Base-by-base conservation (phyloP, 371 early-diverging fungal species). In the Mucor indicus region DNA sequence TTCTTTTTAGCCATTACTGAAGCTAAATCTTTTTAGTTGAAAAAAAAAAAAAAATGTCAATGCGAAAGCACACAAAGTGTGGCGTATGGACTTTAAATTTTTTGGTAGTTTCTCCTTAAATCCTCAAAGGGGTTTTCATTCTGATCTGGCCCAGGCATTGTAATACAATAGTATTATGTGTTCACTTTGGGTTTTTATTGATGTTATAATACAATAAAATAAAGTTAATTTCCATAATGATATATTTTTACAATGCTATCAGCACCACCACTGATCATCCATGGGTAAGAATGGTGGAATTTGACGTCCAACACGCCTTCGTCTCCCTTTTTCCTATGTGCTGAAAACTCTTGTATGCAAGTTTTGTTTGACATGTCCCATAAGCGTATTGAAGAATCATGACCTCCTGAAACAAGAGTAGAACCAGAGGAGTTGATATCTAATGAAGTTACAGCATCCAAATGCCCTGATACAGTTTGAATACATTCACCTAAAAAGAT, bases 341-440 rank as follows among this genome's bases (percentile, higher is more conserved):
- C 79, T 19, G 84, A 77, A 51, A 89, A 83, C 58, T 90, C 91
- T 60, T 92, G 91, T 15, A 87, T 52, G 65, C 89, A 90, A 11
- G 74, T 55, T 32, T 75, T 73, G 13, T 76, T 72, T 41, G 62
- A 24, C 27, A 91, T 64, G 59, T 92, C 91, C 91, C 92, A 94
- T 64, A 87, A 64, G 32, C 90, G 78, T 19, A 91, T 73, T 2
- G 89, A 85, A 32, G 86, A 77, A 62, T 94, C 92, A 67, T 94
- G 91, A 0, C 87, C 91, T 51, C 89, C 90, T 12, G 91, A 84
- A 13, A 82, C 88, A 20, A 94, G 59, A 1, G 77, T 61, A 35
- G 79, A 57, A 6, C 91, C 91, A n/a, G 77, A 62, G 0, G 87
- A 77, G 38, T 84, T 75, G 25, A 93, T 70, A 57, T 87, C 87